These are phyloP conservation scores for Bacidia gigantensis DNA, from an alignment of 495 filamentous ascomycete species.

Conservation along the genomic window DNA sequence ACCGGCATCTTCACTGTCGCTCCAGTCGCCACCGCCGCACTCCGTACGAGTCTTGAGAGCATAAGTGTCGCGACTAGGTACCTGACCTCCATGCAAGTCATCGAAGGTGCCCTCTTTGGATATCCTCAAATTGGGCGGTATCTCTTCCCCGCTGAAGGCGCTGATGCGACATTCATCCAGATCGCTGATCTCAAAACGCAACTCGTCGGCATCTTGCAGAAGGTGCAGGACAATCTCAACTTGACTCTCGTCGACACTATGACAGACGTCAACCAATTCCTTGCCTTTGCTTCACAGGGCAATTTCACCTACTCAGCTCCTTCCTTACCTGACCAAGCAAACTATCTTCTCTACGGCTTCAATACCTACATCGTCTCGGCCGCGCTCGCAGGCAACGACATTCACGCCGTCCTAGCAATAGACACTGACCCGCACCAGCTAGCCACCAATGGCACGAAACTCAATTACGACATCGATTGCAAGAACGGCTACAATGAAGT, in stretches of 20 bases:
- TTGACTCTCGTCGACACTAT: constrained; percentile 12
- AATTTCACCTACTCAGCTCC: constrained; percentile 13
- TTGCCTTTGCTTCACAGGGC: constrained; percentile 12
- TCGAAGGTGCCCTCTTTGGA: constrained; percentile 9
- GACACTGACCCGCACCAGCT: constrained; percentile 10
- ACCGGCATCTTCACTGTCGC: constrained; percentile 12
- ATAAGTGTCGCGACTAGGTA: constrained; percentile 1
- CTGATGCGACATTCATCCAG: constrained; percentile 6
- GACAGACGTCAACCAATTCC: constrained; percentile 4
- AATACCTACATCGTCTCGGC: constrained; percentile 15
- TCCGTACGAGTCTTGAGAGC: background rate
- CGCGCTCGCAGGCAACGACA: constrained; percentile 7
- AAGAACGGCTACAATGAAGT: constrained; percentile 6
- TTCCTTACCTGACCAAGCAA: constrained; percentile 11
- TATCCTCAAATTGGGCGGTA: constrained; percentile 14
- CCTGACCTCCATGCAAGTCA: constrained; percentile 1
- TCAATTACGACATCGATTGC: constrained; percentile 6
- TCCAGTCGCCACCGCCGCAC: constrained; percentile 3
- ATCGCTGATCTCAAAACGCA: constrained; percentile 9
- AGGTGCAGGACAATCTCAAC: constrained; percentile 14
- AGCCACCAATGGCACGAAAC: constrained; percentile 12
- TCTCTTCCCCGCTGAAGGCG: constrained; percentile 10
- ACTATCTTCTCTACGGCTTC: constrained; percentile 14
- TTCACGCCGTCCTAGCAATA: constrained; percentile 9
- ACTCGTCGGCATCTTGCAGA: constrained; percentile 8